These are phyloP conservation scores for Sporisorium exsertum DNA, from an alignment of 1,284 basidiomycete species.

Conservation along the genomic window DNA sequence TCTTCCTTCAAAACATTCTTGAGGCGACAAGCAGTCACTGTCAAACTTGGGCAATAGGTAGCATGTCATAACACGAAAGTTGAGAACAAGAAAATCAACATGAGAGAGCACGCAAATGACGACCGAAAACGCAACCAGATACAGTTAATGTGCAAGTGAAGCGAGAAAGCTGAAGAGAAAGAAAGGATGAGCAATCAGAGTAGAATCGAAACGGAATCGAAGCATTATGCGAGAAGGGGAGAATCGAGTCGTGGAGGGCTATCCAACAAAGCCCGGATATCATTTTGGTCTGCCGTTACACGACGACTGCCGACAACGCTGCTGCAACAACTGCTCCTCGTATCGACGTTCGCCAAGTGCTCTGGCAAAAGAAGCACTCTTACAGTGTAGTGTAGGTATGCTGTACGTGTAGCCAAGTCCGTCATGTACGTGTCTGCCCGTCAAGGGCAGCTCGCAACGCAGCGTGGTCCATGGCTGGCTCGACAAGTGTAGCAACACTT, in stretches of 20 bases:
- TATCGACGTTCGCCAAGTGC: conserved; percentile 5
- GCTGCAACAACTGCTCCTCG: too few species aligned
- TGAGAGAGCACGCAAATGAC: not conserved
- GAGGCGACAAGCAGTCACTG: not conserved
- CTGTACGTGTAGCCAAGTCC: not conserved
- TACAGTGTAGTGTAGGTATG: conserved; percentile 8
- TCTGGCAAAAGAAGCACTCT: conserved; percentile 9
- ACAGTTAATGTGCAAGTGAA: conserved; percentile 28
- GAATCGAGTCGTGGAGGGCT: not conserved
- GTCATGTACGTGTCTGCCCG: not conserved
- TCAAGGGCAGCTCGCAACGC: not conserved
- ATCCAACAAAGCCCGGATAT: conserved; percentile 31
- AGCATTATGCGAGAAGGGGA: not conserved
- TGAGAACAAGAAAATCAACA: conserved; percentile 8
- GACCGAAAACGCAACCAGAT: conserved; percentile 13
- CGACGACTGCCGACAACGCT: not conserved
- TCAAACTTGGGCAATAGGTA: not conserved
- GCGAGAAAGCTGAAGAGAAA: not conserved
- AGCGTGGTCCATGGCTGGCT: not conserved
- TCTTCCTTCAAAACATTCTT: not conserved
- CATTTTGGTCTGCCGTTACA: conserved; percentile 4
- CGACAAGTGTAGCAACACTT: too few species aligned
- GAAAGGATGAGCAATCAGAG: not conserved
- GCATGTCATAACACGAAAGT: not conserved
- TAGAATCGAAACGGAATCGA: too few species aligned